These are phyloP conservation scores for Cerrena zonata DNA, from an alignment of 1,284 basidiomycete genomes.

Conservation along the genomic window DNA sequence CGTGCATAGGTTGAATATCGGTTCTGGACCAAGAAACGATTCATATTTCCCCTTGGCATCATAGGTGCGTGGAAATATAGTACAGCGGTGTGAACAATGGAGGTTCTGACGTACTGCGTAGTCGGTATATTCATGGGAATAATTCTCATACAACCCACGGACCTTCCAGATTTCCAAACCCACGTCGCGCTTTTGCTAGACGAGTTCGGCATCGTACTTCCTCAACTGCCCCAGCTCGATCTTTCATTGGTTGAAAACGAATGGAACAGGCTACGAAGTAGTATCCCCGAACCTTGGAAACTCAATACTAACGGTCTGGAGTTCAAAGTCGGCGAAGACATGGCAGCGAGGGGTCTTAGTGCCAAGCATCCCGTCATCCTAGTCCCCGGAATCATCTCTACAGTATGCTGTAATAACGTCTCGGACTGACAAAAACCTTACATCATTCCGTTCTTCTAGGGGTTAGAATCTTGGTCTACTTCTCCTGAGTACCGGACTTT, in stretches of 20 bases:
- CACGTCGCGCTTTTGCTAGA: constrained; percentile 35
- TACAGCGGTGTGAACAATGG: not conserved
- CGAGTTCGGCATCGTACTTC: constrained; percentile 47
- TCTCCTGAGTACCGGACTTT: constrained; percentile 70
- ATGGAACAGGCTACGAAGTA: constrained; percentile 59
- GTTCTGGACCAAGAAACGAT: constrained; percentile 33
- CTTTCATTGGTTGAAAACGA: constrained; percentile 61
- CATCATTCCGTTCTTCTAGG: constrained; percentile 36
- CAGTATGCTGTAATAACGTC: constrained; percentile 45
- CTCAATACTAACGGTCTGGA: constrained; percentile 78
- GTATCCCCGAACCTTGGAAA: constrained; percentile 73
- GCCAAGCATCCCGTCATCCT: constrained; percentile 78
- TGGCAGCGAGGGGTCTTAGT: constrained; percentile 59
- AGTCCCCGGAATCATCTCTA: constrained; percentile 76
- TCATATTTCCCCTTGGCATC: constrained; percentile 46
- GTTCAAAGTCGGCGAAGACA: constrained; percentile 75
- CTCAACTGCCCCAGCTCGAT: constrained; percentile 50
- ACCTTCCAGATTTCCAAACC: constrained; percentile 45
- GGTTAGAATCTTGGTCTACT: constrained; percentile 83
- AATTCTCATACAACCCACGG: constrained; percentile 53
- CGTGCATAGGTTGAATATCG: constrained; percentile 11
- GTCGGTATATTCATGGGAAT: constrained; percentile 63
- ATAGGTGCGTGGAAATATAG: constrained; percentile 31
- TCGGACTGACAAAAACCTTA: not conserved
- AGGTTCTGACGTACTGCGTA: constrained; percentile 22